These are phyloP conservation scores for Musa troglodytarum DNA, from an alignment of 176 grass and related monocot species.

Conservation along the genomic window DNA sequence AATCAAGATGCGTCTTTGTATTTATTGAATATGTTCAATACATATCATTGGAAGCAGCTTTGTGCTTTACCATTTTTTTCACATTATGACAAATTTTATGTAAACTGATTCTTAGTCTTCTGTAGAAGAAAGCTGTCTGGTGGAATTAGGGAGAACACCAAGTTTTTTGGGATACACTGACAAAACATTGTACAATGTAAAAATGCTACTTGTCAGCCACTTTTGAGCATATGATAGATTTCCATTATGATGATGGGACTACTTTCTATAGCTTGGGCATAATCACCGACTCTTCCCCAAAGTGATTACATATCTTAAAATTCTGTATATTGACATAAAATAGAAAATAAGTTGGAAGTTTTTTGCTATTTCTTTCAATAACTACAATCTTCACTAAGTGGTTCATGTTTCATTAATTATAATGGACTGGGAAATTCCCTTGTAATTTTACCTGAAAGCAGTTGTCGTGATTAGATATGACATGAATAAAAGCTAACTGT, in stretches of 20 bases:
- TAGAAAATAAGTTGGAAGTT: too few species aligned
- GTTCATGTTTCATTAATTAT: too few species aligned
- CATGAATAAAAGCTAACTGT: too few species aligned
- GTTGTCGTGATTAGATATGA: too few species aligned
- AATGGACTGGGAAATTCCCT: too few species aligned
- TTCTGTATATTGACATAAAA: too few species aligned
- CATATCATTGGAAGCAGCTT: background rate
- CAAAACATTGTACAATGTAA: background rate
- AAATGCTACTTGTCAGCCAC: background rate
- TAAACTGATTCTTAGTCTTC: background rate
- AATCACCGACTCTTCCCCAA: background rate
- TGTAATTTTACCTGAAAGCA: too few species aligned
- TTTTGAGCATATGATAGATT: background rate
- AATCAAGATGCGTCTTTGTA: background rate
- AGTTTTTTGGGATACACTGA: background rate
- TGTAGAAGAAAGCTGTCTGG: background rate
- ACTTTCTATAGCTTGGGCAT: background rate
- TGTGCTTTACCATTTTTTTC: background rate
- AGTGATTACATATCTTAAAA: background rate
- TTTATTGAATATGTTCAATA: background rate
- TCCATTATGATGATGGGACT: background rate
- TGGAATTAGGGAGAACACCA: background rate
- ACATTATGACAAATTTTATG: background rate
- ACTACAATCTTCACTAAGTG: too few species aligned
- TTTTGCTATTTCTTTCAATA: too few species aligned